A percentile compares a stretch with the other conserved stretches of the same genome.
These are phyloP conservation scores for Colletotrichum phormii DNA, from an alignment of 2,329 filamentous ascomycete species.

Conservation along the genomic window DNA sequence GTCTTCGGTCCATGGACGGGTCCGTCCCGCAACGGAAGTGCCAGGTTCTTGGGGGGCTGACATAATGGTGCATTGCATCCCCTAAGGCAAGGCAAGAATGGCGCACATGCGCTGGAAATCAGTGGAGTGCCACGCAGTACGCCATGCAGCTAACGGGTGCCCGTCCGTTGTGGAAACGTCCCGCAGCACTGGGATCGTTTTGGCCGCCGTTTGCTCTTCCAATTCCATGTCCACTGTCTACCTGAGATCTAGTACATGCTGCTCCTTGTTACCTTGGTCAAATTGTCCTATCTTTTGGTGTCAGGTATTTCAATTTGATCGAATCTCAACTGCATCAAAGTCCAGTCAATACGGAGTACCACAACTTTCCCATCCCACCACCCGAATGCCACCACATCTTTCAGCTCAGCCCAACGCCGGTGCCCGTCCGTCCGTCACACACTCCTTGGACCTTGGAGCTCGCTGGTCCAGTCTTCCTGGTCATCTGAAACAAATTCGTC, in stretches of 20 bases:
- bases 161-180: not conserved
- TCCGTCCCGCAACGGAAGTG: not conserved
- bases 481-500: slow-evolving; percentile 36
- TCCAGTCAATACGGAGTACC: not conserved
- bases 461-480: slow-evolving; percentile 23
- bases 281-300: no score
- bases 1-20: not conserved
- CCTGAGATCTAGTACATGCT: no score
- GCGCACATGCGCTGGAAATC: slow-evolving; percentile 5
- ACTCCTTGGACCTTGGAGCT: not conserved
- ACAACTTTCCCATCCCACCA: not conserved
- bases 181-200: not conserved
- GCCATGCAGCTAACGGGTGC: slow-evolving; percentile 1
- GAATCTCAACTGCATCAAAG: not conserved
- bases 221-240: not conserved
- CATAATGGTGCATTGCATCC: slow-evolving; percentile 1
- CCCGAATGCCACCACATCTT: not conserved
- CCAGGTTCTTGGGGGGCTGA: slow-evolving; percentile 1
- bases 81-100: not conserved
- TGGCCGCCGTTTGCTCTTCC: not conserved
- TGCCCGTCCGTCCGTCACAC: slow-evolving; percentile 6
- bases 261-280: no score
- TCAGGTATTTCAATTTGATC: not conserved
- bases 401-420: not conserved
- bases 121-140: slow-evolving; percentile 12